Percentiles rank a stretch among this genome's conserved stretches.
These are phyloP conservation scores for Populus davidiana DNA, from an alignment of 345 rosid species.

Conservation along the genomic window DNA sequence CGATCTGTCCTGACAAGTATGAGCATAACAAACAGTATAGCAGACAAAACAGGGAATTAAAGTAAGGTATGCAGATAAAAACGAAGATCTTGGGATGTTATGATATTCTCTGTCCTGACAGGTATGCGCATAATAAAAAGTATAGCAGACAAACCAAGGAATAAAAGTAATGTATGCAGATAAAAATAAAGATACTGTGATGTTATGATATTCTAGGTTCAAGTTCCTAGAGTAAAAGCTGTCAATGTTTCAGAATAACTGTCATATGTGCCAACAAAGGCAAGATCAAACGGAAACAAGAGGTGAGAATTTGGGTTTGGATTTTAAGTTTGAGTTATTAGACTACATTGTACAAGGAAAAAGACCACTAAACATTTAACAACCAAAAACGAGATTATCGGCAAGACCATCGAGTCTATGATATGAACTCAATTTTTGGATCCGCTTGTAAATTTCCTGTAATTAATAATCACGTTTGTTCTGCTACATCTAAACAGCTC, in stretches of 20 bases:
- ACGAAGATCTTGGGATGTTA: background rate
- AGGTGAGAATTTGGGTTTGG: background rate
- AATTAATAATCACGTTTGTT: too few relatives aligned
- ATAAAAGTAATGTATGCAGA: too few relatives aligned
- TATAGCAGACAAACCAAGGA: background rate
- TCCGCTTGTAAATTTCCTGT: background rate
- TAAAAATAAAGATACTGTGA: background rate
- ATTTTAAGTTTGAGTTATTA: background rate
- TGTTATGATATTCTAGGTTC: background rate
- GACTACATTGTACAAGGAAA: background rate
- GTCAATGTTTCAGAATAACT: background rate
- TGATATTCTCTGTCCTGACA: background rate
- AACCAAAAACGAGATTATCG: background rate
- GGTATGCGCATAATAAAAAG: too few relatives aligned
- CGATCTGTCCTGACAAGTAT: background rate
- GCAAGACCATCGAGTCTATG: background rate
- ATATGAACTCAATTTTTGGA: background rate
- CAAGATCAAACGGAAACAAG: background rate
- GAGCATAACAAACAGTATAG: background rate
- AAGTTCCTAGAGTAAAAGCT: background rate
- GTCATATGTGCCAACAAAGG: background rate
- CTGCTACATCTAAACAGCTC: too few relatives aligned
- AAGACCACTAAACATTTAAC: too few relatives aligned
- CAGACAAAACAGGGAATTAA: background rate
- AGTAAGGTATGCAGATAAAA: too few relatives aligned